Conservation (phyloP, 768 basidiomycete species). For the Mycena sanguinolenta region DNA sequence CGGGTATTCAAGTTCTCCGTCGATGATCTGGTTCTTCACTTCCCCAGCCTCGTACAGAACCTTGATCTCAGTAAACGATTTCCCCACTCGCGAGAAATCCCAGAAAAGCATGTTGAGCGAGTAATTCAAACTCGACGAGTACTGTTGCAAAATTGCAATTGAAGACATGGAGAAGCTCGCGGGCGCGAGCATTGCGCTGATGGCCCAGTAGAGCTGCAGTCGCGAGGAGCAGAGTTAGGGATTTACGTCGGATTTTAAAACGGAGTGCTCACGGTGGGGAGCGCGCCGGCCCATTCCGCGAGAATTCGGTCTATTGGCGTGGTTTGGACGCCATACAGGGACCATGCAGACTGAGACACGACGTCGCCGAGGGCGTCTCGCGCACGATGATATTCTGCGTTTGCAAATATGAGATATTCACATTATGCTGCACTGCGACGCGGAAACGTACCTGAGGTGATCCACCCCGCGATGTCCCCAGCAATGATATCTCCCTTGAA, state of each 20-base stretch:
- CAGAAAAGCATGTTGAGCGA: constrained; percentile 38
- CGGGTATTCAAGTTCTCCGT: constrained; percentile 44
- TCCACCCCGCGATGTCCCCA: constrained; percentile 31
- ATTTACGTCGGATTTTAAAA: not conserved
- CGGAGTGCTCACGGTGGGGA: constrained; percentile 22
- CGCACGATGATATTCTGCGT: constrained; percentile 28
- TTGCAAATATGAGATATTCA: not conserved
- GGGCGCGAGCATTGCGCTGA: constrained; percentile 42
- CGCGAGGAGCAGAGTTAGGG: not conserved
- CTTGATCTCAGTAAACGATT: constrained; percentile 38
- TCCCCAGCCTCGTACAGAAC: constrained; percentile 40
- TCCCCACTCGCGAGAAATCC: constrained; percentile 28
- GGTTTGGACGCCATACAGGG: constrained; percentile 12
- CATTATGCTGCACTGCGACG: no score
- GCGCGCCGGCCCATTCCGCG: constrained; percentile 10
- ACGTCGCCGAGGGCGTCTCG: constrained; percentile 13
- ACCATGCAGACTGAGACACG: constrained; percentile 1
- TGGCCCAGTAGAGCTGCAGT: constrained; percentile 44
- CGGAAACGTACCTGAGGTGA: constrained; percentile 14
- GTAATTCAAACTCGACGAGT: constrained; percentile 38
- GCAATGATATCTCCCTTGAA: constrained; percentile 28
- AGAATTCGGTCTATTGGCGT: constrained; percentile 5
- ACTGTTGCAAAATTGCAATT: constrained; percentile 47
- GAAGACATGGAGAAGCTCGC: constrained; percentile 45
- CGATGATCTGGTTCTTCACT: constrained; percentile 41